A percentile compares a stretch with the other conserved stretches of the same genome.
These are phyloP conservation scores for Boletus huronensis DNA, from an alignment of 768 basidiomycete genomes.

Conservation along the genomic window DNA sequence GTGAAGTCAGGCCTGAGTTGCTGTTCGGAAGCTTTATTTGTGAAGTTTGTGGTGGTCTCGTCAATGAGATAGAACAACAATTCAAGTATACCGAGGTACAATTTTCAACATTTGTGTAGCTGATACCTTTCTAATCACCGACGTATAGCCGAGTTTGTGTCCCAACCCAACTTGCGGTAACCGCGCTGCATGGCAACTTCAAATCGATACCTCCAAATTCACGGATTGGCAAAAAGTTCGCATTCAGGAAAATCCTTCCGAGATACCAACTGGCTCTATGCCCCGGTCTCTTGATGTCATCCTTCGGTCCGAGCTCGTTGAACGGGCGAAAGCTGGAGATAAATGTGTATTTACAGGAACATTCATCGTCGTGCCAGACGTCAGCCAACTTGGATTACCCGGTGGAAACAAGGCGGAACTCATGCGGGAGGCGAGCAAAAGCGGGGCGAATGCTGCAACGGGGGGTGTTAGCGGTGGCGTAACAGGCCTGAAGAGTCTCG, in stretches of 20 bases:
- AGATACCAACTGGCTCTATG: constrained; percentile 98
- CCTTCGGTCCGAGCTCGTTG: constrained; percentile 91
- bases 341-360: constrained; percentile 98
- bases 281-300: constrained; percentile 96
- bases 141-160: constrained; percentile 77
- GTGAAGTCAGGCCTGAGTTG: constrained; percentile 94
- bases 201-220: constrained; percentile 94
- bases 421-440: constrained; percentile 77
- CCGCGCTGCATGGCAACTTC: constrained; percentile 84
- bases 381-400: constrained; percentile 90
- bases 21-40: constrained; percentile 93
- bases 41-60: constrained; percentile 78
- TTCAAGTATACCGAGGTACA: constrained; percentile 98
- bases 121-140: constrained; percentile 8
- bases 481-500: constrained; percentile 89
- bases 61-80: constrained; percentile 95
- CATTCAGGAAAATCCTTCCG: constrained; percentile 97
- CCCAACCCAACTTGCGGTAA: constrained; percentile 95
- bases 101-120: neutral
- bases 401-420: constrained; percentile 91
- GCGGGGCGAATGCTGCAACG: constrained; percentile 54
- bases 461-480: constrained; percentile 78
- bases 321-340: constrained; percentile 98
- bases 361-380: constrained; percentile 98
- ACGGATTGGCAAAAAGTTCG: constrained; percentile 99